A percentile compares a stretch with the other conserved stretches of the same genome.
Evolutionary conservation across 129 eudicot species (phyloP).

Genomic region (Apium graveolens): DNA sequence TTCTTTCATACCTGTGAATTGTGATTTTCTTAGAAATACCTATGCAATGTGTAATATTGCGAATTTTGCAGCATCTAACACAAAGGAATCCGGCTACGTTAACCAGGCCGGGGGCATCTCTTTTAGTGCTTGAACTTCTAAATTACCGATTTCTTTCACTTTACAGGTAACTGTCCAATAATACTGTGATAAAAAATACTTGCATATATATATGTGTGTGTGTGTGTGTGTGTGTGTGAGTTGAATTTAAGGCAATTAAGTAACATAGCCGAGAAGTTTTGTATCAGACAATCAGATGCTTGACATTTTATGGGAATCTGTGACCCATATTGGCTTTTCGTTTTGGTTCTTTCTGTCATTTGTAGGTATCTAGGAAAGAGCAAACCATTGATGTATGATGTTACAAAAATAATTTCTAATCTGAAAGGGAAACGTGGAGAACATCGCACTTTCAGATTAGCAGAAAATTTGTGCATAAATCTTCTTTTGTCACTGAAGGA

Average conservation of each 20-base stretch:
- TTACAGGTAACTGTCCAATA: slow-evolving; percentile 50
- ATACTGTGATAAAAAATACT: slow-evolving; percentile 1
- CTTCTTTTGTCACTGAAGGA: slow-evolving; percentile 78
- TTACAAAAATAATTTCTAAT: slow-evolving; percentile 76
- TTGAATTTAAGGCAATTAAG: neutral
- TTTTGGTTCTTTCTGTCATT: slow-evolving; percentile 8
- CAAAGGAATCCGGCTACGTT: slow-evolving; percentile 73
- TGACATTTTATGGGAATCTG: neutral
- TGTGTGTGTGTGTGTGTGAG: too few species aligned
- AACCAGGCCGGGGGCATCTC: slow-evolving; percentile 77
- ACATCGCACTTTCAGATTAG: slow-evolving; percentile 89
- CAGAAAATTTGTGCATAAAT: slow-evolving; percentile 96
- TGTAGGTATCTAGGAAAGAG: slow-evolving; percentile 91
- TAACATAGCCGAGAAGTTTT: neutral
- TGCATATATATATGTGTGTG: too few species aligned
- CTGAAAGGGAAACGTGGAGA: slow-evolving; percentile 96
- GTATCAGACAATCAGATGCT: neutral
- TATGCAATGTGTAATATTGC: slow-evolving; percentile 1
- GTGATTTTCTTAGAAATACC: neutral
- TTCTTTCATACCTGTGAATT: neutral
- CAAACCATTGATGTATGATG: slow-evolving; percentile 86
- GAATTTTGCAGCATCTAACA: slow-evolving; percentile 61
- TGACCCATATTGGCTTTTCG: neutral
- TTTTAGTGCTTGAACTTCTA: slow-evolving; percentile 85
- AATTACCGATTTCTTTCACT: slow-evolving; percentile 91